Percentiles rank a stretch among this genome's conserved stretches.
These are phyloP conservation scores for Talaromyces albobiverticillius DNA, from an alignment of 2,329 filamentous ascomycete genomes.

Conservation along the genomic window DNA sequence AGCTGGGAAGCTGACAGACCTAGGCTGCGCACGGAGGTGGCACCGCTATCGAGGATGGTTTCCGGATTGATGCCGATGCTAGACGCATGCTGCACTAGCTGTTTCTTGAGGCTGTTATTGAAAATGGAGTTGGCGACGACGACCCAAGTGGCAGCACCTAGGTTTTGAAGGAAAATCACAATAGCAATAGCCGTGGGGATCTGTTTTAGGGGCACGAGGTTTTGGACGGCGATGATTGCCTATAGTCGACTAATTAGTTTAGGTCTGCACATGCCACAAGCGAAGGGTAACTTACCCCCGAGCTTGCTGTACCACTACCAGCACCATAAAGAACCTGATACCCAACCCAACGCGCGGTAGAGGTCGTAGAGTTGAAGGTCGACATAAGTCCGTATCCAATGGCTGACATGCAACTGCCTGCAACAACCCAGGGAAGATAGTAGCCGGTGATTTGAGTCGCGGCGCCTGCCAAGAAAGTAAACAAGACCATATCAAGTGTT, in stretches of 20 bases:
- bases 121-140: constrained; percentile 29
- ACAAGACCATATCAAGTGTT: constrained; percentile 25
- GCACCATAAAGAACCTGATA: constrained; percentile 29
- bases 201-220: constrained; percentile 21
- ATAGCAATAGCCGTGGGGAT: constrained; percentile 28
- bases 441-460: constrained; percentile 30
- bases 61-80: constrained; percentile 20
- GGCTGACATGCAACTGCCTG: constrained; percentile 19
- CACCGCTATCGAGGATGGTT: constrained; percentile 24
- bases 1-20: constrained; percentile 22
- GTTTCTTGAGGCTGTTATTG: constrained; percentile 22
- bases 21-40: constrained; percentile 21
- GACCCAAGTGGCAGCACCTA: constrained; percentile 29
- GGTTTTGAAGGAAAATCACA: constrained; percentile 31
- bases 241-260: not conserved
- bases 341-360: constrained; percentile 25
- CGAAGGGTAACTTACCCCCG: constrained; percentile 16
- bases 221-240: constrained; percentile 24
- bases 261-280: not conserved
- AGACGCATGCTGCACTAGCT: constrained; percentile 17
- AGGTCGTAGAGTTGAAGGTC: constrained; percentile 24
- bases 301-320: constrained; percentile 24
- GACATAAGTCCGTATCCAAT: constrained; percentile 27
- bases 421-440: constrained; percentile 31
- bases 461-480: constrained; percentile 18